Evolutionary conservation across 202 grass and related monocot genomes (phyloP).

Genomic region (Panicum hallii): DNA sequence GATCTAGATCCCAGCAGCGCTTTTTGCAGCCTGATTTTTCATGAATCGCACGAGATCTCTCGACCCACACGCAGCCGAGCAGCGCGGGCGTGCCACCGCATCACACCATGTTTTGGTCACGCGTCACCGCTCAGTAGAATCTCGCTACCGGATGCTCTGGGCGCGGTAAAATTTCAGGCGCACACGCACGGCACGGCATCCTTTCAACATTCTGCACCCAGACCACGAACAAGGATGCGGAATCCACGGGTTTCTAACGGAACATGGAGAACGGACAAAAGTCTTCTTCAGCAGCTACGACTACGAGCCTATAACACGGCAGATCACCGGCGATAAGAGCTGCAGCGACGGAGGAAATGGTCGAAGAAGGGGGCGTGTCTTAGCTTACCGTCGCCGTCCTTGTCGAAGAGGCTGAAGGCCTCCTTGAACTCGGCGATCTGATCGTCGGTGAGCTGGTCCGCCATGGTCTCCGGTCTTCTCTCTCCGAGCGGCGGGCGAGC

Average conservation of each 20-base stretch:
- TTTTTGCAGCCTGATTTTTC: background rate
- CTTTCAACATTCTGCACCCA: background rate
- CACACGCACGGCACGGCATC: background rate
- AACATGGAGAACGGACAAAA: background rate
- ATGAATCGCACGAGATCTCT: conserved; percentile 23
- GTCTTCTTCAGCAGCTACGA: background rate
- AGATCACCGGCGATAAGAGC: background rate
- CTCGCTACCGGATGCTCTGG: background rate
- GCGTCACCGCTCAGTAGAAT: background rate
- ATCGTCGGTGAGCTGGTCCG: conserved; percentile 92
- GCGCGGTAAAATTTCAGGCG: background rate
- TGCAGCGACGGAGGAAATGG: background rate
- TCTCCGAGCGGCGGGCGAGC: background rate
- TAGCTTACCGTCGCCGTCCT: conserved; percentile 72
- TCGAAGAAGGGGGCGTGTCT: no score
- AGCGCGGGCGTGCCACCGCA: conserved; percentile 31
- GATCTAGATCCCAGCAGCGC: conserved; percentile 18
- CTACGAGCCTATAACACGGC: background rate
- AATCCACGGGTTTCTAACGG: background rate
- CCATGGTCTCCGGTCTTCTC: conserved; percentile 61
- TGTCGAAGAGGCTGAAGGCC: conserved; percentile 97
- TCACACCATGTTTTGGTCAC: background rate
- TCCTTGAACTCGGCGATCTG: conserved; percentile 99
- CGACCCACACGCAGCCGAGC: background rate
- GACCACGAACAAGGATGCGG: background rate